phyloP scores from a whole-genome alignment of 306 rosid genomes.

The Sicyos baderoa region DNA sequence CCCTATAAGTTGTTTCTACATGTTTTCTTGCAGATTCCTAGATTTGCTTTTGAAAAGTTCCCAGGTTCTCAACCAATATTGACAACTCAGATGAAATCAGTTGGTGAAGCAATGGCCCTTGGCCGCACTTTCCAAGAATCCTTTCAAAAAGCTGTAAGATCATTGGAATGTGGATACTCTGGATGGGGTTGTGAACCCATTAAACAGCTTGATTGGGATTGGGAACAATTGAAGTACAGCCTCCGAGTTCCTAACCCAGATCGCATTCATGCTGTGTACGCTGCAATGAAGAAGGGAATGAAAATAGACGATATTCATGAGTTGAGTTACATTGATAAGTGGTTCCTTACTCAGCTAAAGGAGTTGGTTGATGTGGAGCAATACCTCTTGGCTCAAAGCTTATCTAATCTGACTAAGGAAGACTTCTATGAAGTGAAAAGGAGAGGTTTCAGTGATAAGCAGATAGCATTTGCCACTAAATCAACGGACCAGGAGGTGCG shows the following conservation, averaged over 20 bases:
- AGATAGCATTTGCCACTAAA: constrained; percentile 87
- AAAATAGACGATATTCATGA: constrained; percentile 62
- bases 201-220: constrained; percentile 76
- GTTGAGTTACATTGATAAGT: constrained; percentile 70
- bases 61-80: constrained; percentile 91
- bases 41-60: constrained; percentile 92
- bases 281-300: constrained; percentile 97
- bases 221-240: constrained; percentile 79
- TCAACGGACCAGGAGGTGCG: constrained; percentile 72
- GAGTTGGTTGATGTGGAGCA: constrained; percentile 81
- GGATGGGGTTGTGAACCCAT: constrained; percentile 83
- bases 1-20: background rate
- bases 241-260: constrained; percentile 92
- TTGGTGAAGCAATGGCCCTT: constrained; percentile 91
- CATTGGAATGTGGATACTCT: constrained; percentile 68
- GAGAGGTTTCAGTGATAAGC: constrained; percentile 95
- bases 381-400: constrained; percentile 47
- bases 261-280: constrained; percentile 77
- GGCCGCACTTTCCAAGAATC: constrained; percentile 96
- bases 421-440: constrained; percentile 82
- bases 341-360: constrained; percentile 86
- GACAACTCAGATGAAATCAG: constrained; percentile 97
- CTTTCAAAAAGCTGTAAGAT: constrained; percentile 86
- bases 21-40: constrained; percentile 68
- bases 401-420: constrained; percentile 51